Base-by-base conservation (phyloP, 495 filamentous ascomycete species). In the Baudoinia panamericana region DNA sequence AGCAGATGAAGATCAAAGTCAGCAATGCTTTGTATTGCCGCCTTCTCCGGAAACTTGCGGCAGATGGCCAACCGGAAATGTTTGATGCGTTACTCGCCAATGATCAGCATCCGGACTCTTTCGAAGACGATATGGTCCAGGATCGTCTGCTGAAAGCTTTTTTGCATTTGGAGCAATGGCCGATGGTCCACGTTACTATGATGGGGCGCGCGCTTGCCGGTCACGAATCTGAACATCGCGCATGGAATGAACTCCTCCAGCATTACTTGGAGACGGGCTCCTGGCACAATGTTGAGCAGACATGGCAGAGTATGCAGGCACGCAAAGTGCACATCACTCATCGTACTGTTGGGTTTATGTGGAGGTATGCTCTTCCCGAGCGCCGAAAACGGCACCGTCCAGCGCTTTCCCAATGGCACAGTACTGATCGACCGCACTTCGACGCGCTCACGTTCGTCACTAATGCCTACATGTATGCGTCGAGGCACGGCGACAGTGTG, bases 91-190 rank as follows among this genome's bases (percentile, higher is more conserved):
- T 92, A 2, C 52, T 88, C 1, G 50, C 65, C 17, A 78, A 72
- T 36, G 82, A 88, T 50, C 73, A 84, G 30, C 82, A 90, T 56
- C 80, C 80, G 0, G 80, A 85, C 43, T 65, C 71, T 4, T 72
- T 82, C 18, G 81, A 84, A 39, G 75, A 93, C 55, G 32, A 33
- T 0, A 28, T 61, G 1, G 48, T 75, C 2, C 81, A 82, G 51
- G 69, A 76, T 48, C 57, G 56, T 5, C 56, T 81, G 6, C 58
- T 82, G 7, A 33, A 60, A 2, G 61, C 59, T 11, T 72, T 72
- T 48, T 63, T 75, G 20, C 52, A 63, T 25, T 43, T 53, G 23
- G 55, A 59, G 19, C 70, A 80, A 32, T 68, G 60, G 62, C 60
- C 55, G 11, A 63, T 68, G 39, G 70, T 73, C 38, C 65, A 72